phyloP scores from a whole-genome alignment of 192 early-diverging fungal genomes.

The Pilaira anomala region DNA sequence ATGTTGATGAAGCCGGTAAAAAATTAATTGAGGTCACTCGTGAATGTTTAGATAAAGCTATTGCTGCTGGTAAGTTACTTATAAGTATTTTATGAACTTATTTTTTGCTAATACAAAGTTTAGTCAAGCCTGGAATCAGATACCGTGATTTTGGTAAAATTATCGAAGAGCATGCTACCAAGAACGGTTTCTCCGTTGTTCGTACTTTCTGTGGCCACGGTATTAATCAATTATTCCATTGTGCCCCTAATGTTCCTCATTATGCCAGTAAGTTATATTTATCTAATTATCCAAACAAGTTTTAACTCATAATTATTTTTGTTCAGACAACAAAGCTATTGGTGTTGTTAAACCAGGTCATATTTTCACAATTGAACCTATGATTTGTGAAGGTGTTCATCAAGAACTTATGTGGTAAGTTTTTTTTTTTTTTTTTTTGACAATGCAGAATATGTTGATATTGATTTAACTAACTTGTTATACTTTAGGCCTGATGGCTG shows the following conservation, averaged over 20 bases:
- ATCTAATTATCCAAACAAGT: background rate
- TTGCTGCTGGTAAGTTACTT: constrained; percentile 73
- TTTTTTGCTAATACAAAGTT: constrained; percentile 4
- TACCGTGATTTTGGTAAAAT: constrained; percentile 92
- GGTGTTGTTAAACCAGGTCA: constrained; percentile 96
- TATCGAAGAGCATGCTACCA: constrained; percentile 83
- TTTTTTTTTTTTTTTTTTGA: background rate
- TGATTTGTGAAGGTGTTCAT: constrained; percentile 89
- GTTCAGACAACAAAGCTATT: constrained; percentile 82
- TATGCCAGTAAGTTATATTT: constrained; percentile 67
- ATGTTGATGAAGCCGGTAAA: constrained; percentile 70
- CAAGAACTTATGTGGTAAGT: constrained; percentile 60
- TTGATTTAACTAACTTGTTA: constrained; percentile 11
- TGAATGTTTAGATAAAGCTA: constrained; percentile 89
- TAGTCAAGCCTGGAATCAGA: constrained; percentile 85
- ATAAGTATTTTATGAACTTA: background rate
- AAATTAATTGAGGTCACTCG: constrained; percentile 79
- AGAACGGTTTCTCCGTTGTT: constrained; percentile 88
- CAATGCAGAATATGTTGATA: background rate
- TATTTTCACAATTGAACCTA: constrained; percentile 98
- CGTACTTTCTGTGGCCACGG: constrained; percentile 94
- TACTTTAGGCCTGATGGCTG: constrained; percentile 66
- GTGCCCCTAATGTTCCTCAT: constrained; percentile 88
- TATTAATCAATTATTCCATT: constrained; percentile 84
- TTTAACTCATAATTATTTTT: background rate